phyloP scores from a whole-genome alignment of 345 rosid genomes.

The Excoecaria agallocha region DNA sequence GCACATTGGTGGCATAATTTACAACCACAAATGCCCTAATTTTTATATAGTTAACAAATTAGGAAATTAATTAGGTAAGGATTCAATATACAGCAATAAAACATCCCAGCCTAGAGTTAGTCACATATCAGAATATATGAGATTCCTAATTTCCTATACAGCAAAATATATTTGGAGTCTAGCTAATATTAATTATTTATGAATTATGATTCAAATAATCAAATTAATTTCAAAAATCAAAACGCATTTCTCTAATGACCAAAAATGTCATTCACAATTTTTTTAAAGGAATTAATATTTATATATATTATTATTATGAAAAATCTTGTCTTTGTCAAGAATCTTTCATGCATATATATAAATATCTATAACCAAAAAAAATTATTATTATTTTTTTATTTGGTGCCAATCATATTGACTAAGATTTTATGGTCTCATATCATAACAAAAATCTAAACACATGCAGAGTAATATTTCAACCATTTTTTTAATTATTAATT shows the following conservation, averaged over 20 bases:
- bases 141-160: no score
- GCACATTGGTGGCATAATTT: neutral
- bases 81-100: neutral
- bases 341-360: neutral
- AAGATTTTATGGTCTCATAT: conserved; percentile 30
- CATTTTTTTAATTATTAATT: neutral
- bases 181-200: no score
- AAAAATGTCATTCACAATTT: no score
- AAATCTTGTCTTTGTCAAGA: conserved; percentile 19
- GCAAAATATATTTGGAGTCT: no score
- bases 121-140: no score
- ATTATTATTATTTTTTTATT: conserved; percentile 7
- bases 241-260: no score
- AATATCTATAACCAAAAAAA: neutral
- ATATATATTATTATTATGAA: neutral
- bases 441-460: conserved; percentile 32
- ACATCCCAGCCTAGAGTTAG: neutral
- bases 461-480: conserved; percentile 30
- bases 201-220: no score
- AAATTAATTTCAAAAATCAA: no score
- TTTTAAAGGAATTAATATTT: no score
- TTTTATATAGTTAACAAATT: neutral
- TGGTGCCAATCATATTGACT: conserved; percentile 32
- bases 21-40: neutral
- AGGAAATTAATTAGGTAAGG: neutral